Evolutionary conservation across 2,329 filamentous ascomycete genomes (phyloP), one percentile per base, ranked within the genome.

Genomic region (Colletotrichum cordylinicola): DNA sequence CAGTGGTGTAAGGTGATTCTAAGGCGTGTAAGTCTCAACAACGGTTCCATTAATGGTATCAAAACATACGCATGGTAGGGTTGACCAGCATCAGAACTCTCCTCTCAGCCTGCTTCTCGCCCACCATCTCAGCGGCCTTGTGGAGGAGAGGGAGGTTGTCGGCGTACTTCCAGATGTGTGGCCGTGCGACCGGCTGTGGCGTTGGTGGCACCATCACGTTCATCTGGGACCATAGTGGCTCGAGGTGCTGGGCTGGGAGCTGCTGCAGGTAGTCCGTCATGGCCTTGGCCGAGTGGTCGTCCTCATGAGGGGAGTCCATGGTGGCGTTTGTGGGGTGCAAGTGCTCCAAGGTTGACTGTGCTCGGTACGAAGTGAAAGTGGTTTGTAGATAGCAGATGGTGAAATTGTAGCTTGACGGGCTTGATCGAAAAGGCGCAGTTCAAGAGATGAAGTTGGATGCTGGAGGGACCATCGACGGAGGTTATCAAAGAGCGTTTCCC

Each of bases 1-100:
- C 90, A 1, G 90, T 91, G 0, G 90, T 91, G 76, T 87, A 90
- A 1, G 90, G 90, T 1, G 88, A 86, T 70, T 86, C 88, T 89
- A 48, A 8, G 9, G 8, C 1, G 31, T 35, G 43, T 73, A 7
- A 76, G 58, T 4, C 29, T 61, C n/a, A 0, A 2, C 2, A 8
- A 1, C 13, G 8, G 16, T 24, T 2, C 4, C n/a, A 24, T 55
- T 1, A 2, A 4, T 6, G 39, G 9, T 80, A 84, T 24, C 43
- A 52, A 84, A 71, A 76, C 82, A 72, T 64, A 82, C 81, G 64
- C 78, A 80, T 78, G 15, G 78, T 76, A 4, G 86, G 86, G 62
- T 87, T 87, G 1, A 86, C 82, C 2, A 87, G 81, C 85, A 87
- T 87, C 27, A 85, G 60, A 0, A 87, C 86, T 62, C 86, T 77